Conservation (phyloP, 2,329 filamentous ascomycete genomes). For the Penicillium sclerotiorum region DNA sequence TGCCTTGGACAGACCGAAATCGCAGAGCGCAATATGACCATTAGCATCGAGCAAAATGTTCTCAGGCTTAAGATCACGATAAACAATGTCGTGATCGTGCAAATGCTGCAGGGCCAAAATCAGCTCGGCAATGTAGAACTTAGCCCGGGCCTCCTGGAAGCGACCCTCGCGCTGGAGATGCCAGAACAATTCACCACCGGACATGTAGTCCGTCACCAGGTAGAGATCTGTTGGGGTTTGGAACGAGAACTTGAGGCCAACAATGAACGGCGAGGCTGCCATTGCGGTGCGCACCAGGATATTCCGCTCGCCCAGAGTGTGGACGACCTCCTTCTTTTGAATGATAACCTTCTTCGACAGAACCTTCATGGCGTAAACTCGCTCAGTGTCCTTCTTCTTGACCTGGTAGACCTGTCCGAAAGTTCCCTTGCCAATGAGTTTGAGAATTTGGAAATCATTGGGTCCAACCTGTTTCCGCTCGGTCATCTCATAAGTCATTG, state of each 20-base stretch:
- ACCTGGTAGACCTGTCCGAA: constrained; percentile 99
- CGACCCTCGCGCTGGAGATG: constrained; percentile 96
- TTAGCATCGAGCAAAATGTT: constrained; percentile 97
- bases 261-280: constrained; percentile 95
- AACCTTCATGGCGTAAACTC: constrained; percentile 99
- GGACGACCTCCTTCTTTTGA: constrained; percentile 98
- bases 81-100: constrained; percentile 96
- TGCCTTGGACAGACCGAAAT: constrained; percentile 96
- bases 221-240: constrained; percentile 96
- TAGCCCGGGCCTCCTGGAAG: constrained; percentile 91
- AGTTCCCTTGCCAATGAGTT: constrained; percentile 95
- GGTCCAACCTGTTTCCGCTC: constrained; percentile 92
- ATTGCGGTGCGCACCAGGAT: constrained; percentile 96
- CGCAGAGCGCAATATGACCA: constrained; percentile 94
- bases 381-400: constrained; percentile 90
- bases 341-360: constrained; percentile 99
- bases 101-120: constrained; percentile 94
- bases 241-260: constrained; percentile 97
- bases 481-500: constrained; percentile 80
- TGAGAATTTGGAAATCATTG: constrained; percentile 92
- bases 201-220: constrained; percentile 99
- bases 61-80: constrained; percentile 94
- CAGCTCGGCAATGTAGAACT: constrained; percentile 98
- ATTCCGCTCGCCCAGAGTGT: constrained; percentile 95
- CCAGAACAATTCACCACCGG: constrained; percentile 97